Evolutionary conservation across 2,329 filamentous ascomycete species (phyloP), one percentile per base, ranked within the genome.

Genomic region (Clonostachys rosea): DNA sequence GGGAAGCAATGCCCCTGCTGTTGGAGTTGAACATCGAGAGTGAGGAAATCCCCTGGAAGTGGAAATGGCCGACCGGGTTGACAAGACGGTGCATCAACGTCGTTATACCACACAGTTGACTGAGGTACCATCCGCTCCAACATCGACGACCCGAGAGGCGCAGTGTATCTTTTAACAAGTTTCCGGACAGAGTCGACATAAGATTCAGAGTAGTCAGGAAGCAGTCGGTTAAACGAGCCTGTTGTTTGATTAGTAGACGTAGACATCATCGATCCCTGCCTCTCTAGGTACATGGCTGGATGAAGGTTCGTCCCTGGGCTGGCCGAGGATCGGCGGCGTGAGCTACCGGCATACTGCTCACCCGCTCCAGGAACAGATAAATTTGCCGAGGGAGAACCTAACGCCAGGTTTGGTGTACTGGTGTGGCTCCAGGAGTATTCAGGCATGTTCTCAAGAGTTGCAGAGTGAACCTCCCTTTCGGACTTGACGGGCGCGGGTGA

Each of bases 21-120:
- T 0, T 24, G 35, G 10, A 55, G 36, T 5, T 59, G 50, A 1
- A 53, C 41, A 12, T 60, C 58, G 16, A 68, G 51, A n/a, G 56
- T 64, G 7, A 81, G 59, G 36, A 77, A 76, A 52, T 80, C 75
- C 17, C 76, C 75, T 0, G 78, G 73, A 5, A 80, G 54, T 5
- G 69, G 64, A 36, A 56, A 56, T 5, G 61, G 62, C 1, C 50
- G 44, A 20, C 46, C 50, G 7, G 50, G 45, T 7, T 57, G 50
- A 7, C 40, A 39, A 1, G 45, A 49, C 2, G 62, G 59, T 5
- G 59, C 57, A 13, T 60, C 55, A 0, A 54, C 49, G 16, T 67
- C 64, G 43, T 58, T 55, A 13, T 59, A 50, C 65, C 60, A 66
- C 5, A 51, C 50, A 5, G 52, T 44, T 10, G 24, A 30, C 24